Evolutionary conservation across 2,329 filamentous ascomycete genomes (phyloP).

Genomic region (Pseudocercospora pini-densiflorae): DNA sequence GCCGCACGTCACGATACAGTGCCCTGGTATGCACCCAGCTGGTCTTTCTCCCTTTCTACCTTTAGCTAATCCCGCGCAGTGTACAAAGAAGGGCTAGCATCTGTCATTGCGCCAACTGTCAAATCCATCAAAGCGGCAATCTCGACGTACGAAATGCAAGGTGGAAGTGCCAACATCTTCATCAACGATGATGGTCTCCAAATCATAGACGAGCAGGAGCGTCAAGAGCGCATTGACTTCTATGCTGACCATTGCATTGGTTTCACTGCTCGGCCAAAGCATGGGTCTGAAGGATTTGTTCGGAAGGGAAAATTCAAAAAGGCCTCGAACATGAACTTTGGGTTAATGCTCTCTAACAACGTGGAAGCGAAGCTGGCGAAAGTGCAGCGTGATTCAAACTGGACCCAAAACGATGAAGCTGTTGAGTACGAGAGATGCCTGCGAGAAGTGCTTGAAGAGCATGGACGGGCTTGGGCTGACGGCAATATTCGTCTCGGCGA

Average conservation of each 20-base stretch:
- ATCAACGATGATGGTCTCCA: slow-evolving; percentile 77
- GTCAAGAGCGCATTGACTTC: slow-evolving; percentile 50
- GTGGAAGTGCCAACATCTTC: slow-evolving; percentile 78
- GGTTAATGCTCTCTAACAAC: slow-evolving; percentile 63
- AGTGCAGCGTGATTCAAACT: slow-evolving; percentile 43
- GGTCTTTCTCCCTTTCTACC: not conserved
- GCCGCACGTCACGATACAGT: slow-evolving; percentile 76
- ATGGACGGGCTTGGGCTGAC: slow-evolving; percentile 62
- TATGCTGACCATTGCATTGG: slow-evolving; percentile 57
- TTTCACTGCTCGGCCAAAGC: slow-evolving; percentile 55
- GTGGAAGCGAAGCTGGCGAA: slow-evolving; percentile 63
- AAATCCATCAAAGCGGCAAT: slow-evolving; percentile 78
- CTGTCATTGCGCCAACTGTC: slow-evolving; percentile 77
- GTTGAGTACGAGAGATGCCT: slow-evolving; percentile 57
- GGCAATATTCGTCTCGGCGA: slow-evolving; percentile 66
- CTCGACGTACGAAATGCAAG: slow-evolving; percentile 76
- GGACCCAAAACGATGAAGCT: slow-evolving; percentile 44
- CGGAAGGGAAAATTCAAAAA: slow-evolving; percentile 72
- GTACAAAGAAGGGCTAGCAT: slow-evolving; percentile 79
- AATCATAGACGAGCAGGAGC: slow-evolving; percentile 59
- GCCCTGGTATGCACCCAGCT: slow-evolving; percentile 53
- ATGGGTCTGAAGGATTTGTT: slow-evolving; percentile 57
- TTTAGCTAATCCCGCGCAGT: slow-evolving; percentile 47
- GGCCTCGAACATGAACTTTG: slow-evolving; percentile 75
- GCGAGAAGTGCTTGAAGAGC: slow-evolving; percentile 57